Conservation (phyloP, 352 stramenopile species). For the Globisporangium paddicum region DNA sequence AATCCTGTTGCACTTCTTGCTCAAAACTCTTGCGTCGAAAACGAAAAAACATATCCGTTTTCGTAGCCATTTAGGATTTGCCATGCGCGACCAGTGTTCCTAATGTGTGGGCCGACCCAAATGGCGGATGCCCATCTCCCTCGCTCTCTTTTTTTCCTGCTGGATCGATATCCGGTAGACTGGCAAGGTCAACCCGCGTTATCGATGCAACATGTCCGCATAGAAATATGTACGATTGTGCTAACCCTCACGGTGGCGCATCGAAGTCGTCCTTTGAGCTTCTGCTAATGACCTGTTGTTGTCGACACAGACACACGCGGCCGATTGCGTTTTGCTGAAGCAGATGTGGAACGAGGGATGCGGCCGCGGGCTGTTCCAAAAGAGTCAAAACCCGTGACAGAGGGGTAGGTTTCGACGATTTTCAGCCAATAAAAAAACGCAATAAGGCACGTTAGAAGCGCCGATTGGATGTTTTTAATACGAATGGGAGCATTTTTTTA, state of each 20-base stretch:
- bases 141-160: background rate
- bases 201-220: too few species aligned
- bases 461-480: background rate
- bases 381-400: background rate
- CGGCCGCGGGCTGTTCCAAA: background rate
- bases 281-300: too few species aligned
- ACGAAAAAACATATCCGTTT: too few species aligned
- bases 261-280: too few species aligned
- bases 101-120: background rate
- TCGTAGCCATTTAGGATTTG: background rate
- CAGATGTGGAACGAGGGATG: constrained; percentile 6
- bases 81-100: background rate
- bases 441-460: background rate
- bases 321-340: background rate
- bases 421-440: background rate
- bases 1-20: too few species aligned
- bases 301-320: background rate
- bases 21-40: too few species aligned
- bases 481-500: too few species aligned
- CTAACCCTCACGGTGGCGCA: too few species aligned
- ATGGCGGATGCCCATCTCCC: background rate
- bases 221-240: too few species aligned
- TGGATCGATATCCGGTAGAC: too few species aligned
- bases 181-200: too few species aligned
- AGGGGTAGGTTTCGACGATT: background rate